Conservation (phyloP, 2,329 filamentous ascomycete genomes). For the Scytalidium lignicola region DNA sequence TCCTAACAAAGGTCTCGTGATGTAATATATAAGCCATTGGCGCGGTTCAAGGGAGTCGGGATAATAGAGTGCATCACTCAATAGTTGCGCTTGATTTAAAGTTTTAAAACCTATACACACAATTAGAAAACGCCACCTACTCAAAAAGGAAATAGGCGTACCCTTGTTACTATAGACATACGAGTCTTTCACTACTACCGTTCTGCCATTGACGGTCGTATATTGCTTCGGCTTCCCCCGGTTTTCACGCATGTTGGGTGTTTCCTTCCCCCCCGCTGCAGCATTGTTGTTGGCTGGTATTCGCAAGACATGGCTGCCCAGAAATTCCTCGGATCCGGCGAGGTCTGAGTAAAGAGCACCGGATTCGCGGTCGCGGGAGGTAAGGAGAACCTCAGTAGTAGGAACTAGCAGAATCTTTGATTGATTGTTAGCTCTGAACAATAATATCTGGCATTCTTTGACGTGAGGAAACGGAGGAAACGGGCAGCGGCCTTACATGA, state of each 20-base stretch:
- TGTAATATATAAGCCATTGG: slow-evolving; percentile 96
- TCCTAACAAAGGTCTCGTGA: slow-evolving; percentile 82
- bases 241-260: slow-evolving; percentile 71
- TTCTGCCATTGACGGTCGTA: slow-evolving; percentile 85
- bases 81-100: slow-evolving; percentile 80
- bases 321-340: slow-evolving; percentile 85
- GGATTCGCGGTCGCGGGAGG: slow-evolving; percentile 81
- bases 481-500: slow-evolving; percentile 51
- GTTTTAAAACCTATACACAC: slow-evolving; percentile 72
- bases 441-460: background rate
- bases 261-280: slow-evolving; percentile 51
- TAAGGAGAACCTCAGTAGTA: slow-evolving; percentile 85
- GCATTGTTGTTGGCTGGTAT: slow-evolving; percentile 55
- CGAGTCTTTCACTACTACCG: slow-evolving; percentile 89
- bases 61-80: slow-evolving; percentile 83
- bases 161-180: slow-evolving; percentile 96
- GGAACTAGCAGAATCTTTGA: slow-evolving; percentile 79
- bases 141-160: slow-evolving; percentile 31
- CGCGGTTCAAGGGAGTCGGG: slow-evolving; percentile 82
- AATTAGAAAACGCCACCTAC: slow-evolving; percentile 18
- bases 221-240: slow-evolving; percentile 93
- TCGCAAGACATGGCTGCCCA: slow-evolving; percentile 93
- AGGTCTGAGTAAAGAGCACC: slow-evolving; percentile 73
- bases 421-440: slow-evolving; percentile 6
- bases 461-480: background rate